These are phyloP conservation scores for Trichothecium sympodiale DNA, from an alignment of 2,329 filamentous ascomycete genomes.

Conservation along the genomic window DNA sequence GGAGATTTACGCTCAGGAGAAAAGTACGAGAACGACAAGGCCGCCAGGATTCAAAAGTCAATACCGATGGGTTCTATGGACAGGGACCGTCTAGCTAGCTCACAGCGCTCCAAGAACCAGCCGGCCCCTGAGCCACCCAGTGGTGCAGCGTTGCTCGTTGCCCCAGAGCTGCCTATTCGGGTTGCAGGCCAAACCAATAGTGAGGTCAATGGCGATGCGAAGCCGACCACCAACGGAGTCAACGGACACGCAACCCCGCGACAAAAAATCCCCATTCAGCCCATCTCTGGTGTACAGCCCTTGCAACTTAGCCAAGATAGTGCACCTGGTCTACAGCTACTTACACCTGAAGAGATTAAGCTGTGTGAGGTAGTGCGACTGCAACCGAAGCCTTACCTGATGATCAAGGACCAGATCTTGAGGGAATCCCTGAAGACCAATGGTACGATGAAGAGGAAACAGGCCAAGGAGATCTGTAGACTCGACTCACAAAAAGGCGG, in stretches of 20 bases:
- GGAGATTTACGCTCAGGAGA: constrained; percentile 77
- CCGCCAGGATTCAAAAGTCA: constrained; percentile 56
- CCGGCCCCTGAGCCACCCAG: constrained; percentile 59
- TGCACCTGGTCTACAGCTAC: constrained; percentile 71
- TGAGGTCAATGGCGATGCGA: constrained; percentile 36
- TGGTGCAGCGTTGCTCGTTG: constrained; percentile 65
- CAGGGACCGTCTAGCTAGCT: constrained; percentile 62
- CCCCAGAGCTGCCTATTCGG: constrained; percentile 63
- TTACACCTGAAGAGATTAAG: constrained; percentile 75
- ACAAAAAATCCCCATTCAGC: constrained; percentile 41
- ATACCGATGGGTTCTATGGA: constrained; percentile 74
- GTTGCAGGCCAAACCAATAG: constrained; percentile 22
- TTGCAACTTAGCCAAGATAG: constrained; percentile 64
- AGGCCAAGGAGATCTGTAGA: constrained; percentile 73
- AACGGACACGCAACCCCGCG: constrained; percentile 24
- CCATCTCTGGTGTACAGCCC: constrained; percentile 50
- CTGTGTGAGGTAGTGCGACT: constrained; percentile 76
- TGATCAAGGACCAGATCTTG: constrained; percentile 87
- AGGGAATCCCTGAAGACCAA: constrained; percentile 85
- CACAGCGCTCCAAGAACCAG: constrained; percentile 57
- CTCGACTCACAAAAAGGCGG: constrained; percentile 79
- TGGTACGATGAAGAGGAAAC: constrained; percentile 85
- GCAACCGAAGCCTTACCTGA: constrained; percentile 88
- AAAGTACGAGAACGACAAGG: constrained; percentile 87
- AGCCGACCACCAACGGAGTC: constrained; percentile 31